Evolutionary conservation across 257 asterid species (phyloP).

Genomic region (Marsdenia floribunda): DNA sequence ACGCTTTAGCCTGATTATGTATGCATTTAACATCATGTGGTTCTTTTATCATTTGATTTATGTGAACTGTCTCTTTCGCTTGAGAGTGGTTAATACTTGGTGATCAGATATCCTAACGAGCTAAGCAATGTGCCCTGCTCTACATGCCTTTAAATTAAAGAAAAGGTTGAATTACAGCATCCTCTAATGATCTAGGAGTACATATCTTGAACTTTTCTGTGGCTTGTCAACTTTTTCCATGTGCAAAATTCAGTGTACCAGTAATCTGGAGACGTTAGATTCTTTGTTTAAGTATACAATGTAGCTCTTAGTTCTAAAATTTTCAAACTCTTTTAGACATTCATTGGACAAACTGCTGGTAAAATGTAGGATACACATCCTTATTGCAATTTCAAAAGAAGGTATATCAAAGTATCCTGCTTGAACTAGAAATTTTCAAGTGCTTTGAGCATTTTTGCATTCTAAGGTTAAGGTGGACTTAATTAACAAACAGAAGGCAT

Average conservation of each 20-base stretch:
- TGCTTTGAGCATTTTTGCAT: neutral
- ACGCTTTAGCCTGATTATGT: neutral
- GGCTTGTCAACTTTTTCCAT: neutral
- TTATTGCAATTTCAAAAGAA: neutral
- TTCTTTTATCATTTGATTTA: neutral
- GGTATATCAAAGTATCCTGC: neutral
- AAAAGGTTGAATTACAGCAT: neutral
- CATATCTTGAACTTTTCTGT: neutral
- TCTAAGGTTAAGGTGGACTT: neutral
- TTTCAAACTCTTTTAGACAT: neutral
- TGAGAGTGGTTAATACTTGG: neutral
- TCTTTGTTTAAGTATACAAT: neutral
- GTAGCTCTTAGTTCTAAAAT: neutral
- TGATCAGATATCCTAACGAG: neutral
- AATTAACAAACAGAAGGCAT: neutral
- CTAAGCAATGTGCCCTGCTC: neutral
- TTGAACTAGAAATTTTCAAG: neutral
- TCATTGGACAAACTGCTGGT: neutral
- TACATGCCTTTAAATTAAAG: neutral
- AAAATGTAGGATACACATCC: neutral
- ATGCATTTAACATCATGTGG: neutral
- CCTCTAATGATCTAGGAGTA: neutral
- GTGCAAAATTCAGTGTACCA: neutral
- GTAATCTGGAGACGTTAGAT: neutral
- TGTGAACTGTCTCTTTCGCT: neutral